Percentiles rank a stretch among this genome's conserved stretches.
Evolutionary conservation across 371 early-diverging fungal species (phyloP).

Genomic region (Rhizomucor miehei): DNA sequence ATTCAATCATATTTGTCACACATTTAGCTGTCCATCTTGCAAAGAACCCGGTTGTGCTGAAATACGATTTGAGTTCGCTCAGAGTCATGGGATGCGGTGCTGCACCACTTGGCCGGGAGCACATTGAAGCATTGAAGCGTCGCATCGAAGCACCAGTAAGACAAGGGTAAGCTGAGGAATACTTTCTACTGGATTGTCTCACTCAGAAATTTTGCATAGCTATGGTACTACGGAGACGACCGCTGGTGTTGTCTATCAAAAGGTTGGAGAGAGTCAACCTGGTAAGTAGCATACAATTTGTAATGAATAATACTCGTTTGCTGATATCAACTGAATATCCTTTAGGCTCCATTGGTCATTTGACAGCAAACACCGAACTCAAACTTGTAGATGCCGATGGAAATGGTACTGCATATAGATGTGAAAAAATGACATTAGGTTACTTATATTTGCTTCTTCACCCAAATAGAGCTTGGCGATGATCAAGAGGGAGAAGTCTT

Average conservation of each 20-base stretch:
- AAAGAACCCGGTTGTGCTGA: slow-evolving; percentile 64
- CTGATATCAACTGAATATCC: not conserved
- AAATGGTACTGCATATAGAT: slow-evolving; percentile 28
- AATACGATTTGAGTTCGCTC: slow-evolving; percentile 66
- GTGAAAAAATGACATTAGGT: too few relatives aligned
- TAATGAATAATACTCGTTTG: not conserved
- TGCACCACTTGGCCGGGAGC: slow-evolving; percentile 73
- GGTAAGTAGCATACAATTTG: slow-evolving; percentile 11
- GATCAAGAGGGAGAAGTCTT: slow-evolving; percentile 72
- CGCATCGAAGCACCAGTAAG: slow-evolving; percentile 54
- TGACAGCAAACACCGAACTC: slow-evolving; percentile 68
- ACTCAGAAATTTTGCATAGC: slow-evolving; percentile 23
- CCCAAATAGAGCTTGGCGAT: slow-evolving; percentile 46
- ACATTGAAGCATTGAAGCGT: slow-evolving; percentile 46
- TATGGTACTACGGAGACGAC: slow-evolving; percentile 76
- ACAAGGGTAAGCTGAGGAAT: slow-evolving; percentile 51
- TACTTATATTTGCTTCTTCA: not conserved
- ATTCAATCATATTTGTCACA: not conserved
- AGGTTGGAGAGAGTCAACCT: slow-evolving; percentile 14
- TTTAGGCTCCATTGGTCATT: slow-evolving; percentile 65
- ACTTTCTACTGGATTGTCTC: too few relatives aligned
- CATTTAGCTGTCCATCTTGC: slow-evolving; percentile 49
- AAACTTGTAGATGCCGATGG: slow-evolving; percentile 62
- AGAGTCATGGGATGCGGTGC: slow-evolving; percentile 71
- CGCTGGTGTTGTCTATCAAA: slow-evolving; percentile 43